These are phyloP conservation scores for Mycena amicta DNA, from an alignment of 768 basidiomycete species.

Conservation along the genomic window DNA sequence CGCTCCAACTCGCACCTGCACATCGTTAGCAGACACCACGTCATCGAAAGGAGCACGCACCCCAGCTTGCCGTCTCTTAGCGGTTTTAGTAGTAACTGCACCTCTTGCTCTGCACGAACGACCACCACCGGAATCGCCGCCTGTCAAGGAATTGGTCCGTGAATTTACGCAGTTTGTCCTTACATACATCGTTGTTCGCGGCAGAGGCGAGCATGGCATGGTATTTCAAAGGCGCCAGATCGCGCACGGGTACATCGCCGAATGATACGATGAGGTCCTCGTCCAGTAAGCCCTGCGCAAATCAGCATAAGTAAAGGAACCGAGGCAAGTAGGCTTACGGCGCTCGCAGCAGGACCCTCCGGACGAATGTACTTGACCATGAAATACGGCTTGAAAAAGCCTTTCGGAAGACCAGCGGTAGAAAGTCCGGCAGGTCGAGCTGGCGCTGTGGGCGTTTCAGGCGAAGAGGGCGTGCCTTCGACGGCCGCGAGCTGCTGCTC, in stretches of 20 bases:
- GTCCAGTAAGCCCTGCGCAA: conserved; percentile 13
- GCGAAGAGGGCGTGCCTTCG: background rate
- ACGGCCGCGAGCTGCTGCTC: conserved; percentile 34
- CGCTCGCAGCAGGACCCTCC: conserved; percentile 16
- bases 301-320: background rate
- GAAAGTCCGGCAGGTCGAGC: background rate
- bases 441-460: background rate
- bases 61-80: conserved; percentile 13
- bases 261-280: conserved; percentile 23
- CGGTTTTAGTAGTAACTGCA: conserved; percentile 11
- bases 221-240: conserved; percentile 15
- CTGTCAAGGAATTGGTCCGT: conserved; percentile 1
- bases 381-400: conserved; percentile 24
- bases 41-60: background rate
- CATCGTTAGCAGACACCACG: background rate
- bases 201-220: conserved; percentile 16
- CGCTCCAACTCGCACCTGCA: conserved; percentile 19
- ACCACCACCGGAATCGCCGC: conserved; percentile 18
- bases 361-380: conserved; percentile 11
- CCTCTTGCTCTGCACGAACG: conserved; percentile 10
- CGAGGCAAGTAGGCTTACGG: conserved; percentile 7
- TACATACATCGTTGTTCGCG: conserved; percentile 10
- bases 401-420: conserved; percentile 17
- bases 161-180: background rate
- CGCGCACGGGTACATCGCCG: conserved; percentile 15